Conservation (phyloP, 352 stramenopile species). For the Pythium grandisporangium region DNA sequence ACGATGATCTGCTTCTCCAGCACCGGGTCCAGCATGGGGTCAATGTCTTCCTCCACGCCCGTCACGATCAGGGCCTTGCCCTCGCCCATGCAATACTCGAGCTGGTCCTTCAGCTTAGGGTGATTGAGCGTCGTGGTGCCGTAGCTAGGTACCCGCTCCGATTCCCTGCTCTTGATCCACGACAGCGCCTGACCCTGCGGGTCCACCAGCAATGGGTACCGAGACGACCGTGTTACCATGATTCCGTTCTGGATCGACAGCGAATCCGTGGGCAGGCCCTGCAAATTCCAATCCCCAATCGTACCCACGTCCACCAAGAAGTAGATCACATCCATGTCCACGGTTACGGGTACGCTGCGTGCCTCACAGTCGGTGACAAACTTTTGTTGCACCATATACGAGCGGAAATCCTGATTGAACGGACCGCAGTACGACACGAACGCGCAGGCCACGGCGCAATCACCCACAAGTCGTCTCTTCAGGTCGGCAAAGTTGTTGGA, state of each 20-base stretch:
- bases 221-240: conserved; percentile 94
- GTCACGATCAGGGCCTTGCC: conserved; percentile 92
- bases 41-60: conserved; percentile 97
- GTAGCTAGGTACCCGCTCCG: conserved; percentile 91
- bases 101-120: conserved; percentile 96
- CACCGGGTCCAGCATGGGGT: conserved; percentile 97
- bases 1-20: conserved; percentile 96
- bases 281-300: conserved; percentile 98
- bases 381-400: conserved; percentile 95
- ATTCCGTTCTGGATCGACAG: conserved; percentile 98
- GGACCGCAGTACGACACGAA: conserved; percentile 98
- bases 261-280: conserved; percentile 95
- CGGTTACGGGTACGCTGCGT: conserved; percentile 89
- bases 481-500: conserved; percentile 96
- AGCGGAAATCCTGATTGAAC: conserved; percentile 98
- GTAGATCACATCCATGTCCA: conserved; percentile 94
- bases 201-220: conserved; percentile 96
- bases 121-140: conserved; percentile 94
- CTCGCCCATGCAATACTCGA: conserved; percentile 98
- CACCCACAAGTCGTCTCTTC: conserved; percentile 93
- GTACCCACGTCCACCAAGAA: conserved; percentile 97
- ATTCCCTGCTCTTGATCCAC: conserved; percentile 97
- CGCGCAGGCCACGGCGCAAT: conserved; percentile 95
- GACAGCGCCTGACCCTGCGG: conserved; percentile 96
- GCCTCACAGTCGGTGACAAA: conserved; percentile 92